phyloP scores from a whole-genome alignment of 1,139 yeast species.

The Suzukiozyma palmioleophila region DNA sequence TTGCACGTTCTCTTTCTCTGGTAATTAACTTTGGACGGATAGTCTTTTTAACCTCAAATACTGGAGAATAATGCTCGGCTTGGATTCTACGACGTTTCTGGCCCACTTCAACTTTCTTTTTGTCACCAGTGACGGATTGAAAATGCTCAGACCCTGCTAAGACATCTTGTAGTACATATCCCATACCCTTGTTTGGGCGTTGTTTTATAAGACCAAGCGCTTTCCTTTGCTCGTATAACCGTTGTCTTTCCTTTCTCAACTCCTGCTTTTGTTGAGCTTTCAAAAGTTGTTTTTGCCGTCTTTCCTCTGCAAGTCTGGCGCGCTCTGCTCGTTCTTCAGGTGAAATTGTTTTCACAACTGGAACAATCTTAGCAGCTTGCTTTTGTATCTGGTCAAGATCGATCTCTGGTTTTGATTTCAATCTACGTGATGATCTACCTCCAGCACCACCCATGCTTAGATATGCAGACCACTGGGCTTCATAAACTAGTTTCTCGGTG shows the following conservation, averaged over 20 bases:
- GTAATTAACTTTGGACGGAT: slow-evolving; percentile 6
- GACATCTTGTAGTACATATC: slow-evolving; percentile 10
- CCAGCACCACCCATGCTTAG: slow-evolving; percentile 12
- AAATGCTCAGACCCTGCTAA: slow-evolving; percentile 31
- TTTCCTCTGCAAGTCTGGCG: slow-evolving; percentile 1
- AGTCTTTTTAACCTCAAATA: slow-evolving; percentile 10
- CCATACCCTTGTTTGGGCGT: slow-evolving; percentile 6
- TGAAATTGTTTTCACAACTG: background rate
- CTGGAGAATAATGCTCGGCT: slow-evolving; percentile 25
- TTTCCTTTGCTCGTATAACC: slow-evolving; percentile 4
- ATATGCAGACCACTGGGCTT: slow-evolving; percentile 34
- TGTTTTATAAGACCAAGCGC: slow-evolving; percentile 9
- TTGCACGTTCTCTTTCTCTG: slow-evolving; percentile 9
- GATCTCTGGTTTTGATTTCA: slow-evolving; percentile 6
- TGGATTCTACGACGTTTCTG: slow-evolving; percentile 30
- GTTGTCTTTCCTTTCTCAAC: slow-evolving; percentile 6
- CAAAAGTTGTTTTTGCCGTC: background rate
- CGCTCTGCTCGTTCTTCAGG: slow-evolving; percentile 6
- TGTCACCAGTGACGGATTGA: slow-evolving; percentile 37
- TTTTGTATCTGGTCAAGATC: slow-evolving; percentile 9
- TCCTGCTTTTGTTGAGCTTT: slow-evolving; percentile 7
- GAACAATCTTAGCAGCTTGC: slow-evolving; percentile 5
- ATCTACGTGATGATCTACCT: slow-evolving; percentile 8
- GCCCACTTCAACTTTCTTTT: slow-evolving; percentile 25
- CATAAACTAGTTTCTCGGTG: slow-evolving; percentile 32